Conservation (phyloP, 352 stramenopile genomes). For the Phytophthora fragariaefolia region DNA sequence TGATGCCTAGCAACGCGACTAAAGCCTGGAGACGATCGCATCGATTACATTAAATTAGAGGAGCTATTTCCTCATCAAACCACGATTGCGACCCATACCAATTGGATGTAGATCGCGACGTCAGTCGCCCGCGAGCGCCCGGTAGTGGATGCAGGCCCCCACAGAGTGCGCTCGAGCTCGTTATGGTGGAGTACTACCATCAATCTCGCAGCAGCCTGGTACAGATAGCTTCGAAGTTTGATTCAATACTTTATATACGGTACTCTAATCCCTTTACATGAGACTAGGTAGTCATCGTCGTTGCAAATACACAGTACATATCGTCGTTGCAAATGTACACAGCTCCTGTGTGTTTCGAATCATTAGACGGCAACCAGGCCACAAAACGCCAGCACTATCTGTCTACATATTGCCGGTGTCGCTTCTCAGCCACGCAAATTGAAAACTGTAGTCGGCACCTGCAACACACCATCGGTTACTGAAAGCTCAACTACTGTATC, state of each 20-base stretch:
- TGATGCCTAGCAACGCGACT: constrained; percentile 36
- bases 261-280: too few species aligned
- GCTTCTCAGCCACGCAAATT: constrained; percentile 18
- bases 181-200: constrained; percentile 80
- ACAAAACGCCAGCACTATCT: too few species aligned
- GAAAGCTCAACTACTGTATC: background rate
- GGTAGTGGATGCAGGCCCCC: constrained; percentile 48
- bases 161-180: constrained; percentile 64
- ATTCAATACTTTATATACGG: too few species aligned
- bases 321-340: too few species aligned
- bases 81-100: constrained; percentile 34
- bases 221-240: too few species aligned
- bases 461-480: background rate
- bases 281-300: too few species aligned
- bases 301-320: too few species aligned
- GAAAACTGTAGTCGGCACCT: constrained; percentile 21
- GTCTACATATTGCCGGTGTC: too few species aligned
- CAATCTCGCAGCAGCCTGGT: background rate
- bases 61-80: background rate
- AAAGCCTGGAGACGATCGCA: constrained; percentile 34
- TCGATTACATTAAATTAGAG: background rate
- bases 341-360: too few species aligned
- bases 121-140: constrained; percentile 57
- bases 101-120: constrained; percentile 50
- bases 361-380: too few species aligned